Conservation (phyloP, 345 rosid genomes). For the Ailanthus altissimus region DNA sequence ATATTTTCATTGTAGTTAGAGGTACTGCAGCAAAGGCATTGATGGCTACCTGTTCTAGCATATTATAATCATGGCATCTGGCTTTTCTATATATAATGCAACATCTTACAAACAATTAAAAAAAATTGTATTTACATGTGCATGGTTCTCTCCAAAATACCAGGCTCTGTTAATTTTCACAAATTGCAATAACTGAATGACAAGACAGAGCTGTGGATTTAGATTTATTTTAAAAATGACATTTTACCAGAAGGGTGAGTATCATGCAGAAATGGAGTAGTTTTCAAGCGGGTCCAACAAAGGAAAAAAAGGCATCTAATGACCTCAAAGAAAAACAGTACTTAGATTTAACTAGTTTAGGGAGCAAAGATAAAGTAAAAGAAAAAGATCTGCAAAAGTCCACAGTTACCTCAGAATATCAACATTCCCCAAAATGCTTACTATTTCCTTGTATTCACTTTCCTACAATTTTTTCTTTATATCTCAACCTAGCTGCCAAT, state of each 20-base stretch:
- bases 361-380: neutral
- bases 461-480: neutral
- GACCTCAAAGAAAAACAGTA: neutral
- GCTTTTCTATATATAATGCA: neutral
- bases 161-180: neutral
- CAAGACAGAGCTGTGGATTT: neutral
- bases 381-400: neutral
- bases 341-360: neutral
- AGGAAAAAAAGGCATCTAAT: neutral
- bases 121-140: neutral
- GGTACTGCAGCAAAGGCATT: neutral
- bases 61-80: neutral
- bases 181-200: neutral
- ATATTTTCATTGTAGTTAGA: neutral
- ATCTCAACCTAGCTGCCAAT: conserved; percentile 14
- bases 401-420: neutral
- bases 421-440: conserved; percentile 12
- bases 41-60: neutral
- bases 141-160: neutral
- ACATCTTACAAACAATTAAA: neutral
- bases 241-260: neutral
- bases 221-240: neutral
- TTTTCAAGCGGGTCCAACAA: neutral
- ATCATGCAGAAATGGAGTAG: neutral
- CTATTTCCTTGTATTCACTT: neutral